Percentiles rank a stretch among this genome's conserved stretches.
Conservation (phyloP, 2,329 filamentous ascomycete genomes). For the Volutella citrinella region DNA sequence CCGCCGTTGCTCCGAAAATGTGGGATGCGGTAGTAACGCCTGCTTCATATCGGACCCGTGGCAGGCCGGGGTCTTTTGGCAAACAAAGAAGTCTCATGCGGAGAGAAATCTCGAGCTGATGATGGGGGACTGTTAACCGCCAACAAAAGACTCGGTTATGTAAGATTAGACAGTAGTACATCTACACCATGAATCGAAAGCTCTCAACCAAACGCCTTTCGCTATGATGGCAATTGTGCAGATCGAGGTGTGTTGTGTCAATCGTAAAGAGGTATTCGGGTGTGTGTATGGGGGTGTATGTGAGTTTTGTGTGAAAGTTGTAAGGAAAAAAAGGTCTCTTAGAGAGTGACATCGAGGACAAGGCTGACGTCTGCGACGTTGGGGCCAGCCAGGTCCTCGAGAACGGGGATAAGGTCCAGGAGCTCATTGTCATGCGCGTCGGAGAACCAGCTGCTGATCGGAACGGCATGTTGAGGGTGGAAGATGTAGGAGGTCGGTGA, state of each 20-base stretch:
- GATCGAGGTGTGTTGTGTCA: constrained; percentile 32
- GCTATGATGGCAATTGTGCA: constrained; percentile 47
- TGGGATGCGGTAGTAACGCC: constrained; percentile 30
- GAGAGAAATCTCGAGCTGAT: constrained; percentile 19
- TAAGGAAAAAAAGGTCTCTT: constrained; percentile 37
- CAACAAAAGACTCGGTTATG: constrained; percentile 36
- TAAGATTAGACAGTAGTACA: constrained; percentile 52
- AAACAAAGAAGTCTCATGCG: constrained; percentile 20
- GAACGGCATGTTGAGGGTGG: constrained; percentile 96
- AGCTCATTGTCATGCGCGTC: constrained; percentile 99
- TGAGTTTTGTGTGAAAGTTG: too few species aligned
- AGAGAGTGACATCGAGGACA: constrained; percentile 87
- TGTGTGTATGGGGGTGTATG: too few species aligned
- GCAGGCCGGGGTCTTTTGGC: constrained; percentile 15
- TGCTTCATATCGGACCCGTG: constrained; percentile 21
- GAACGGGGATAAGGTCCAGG: constrained; percentile 93
- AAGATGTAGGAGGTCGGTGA: constrained; percentile 99
- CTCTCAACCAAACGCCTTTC: constrained; percentile 53
- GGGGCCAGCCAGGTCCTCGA: constrained; percentile 87
- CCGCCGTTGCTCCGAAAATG: constrained; percentile 31
- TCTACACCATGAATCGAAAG: constrained; percentile 48
- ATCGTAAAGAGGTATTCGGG: constrained; percentile 25
- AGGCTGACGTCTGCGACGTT: constrained; percentile 95
- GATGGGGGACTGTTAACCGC: constrained; percentile 19
- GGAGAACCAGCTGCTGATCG: constrained; percentile 99